Base-by-base conservation (phyloP, 2,329 filamentous ascomycete genomes). In the Aureobasidium zeae region DNA sequence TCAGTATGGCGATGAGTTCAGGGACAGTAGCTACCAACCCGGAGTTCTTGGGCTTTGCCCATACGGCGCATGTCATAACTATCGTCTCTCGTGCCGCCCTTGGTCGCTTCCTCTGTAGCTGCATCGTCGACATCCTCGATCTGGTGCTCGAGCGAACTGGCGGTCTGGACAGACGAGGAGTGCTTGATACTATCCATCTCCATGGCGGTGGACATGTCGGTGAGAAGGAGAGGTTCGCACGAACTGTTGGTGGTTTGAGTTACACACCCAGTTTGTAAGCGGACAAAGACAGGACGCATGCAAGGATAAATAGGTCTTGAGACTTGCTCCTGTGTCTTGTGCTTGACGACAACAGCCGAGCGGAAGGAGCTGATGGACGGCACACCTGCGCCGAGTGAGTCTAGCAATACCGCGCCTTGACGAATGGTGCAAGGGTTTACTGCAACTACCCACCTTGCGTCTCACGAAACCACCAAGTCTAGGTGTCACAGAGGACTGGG, bases 31-130 rank as follows among this genome's bases (percentile, higher is more conserved):
- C 9, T 9, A 28, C 45, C 39, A 16, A 49, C 48, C 28, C 39
- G 39, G 17, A 49, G 41, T 30, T 52, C 51, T 30, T 55, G 53
- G 2, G 48, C 41, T 28, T 55, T 55, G 6, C 53, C 53, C 53
- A 55, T 52, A 17, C 52, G 46, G 46, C 50, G 49, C 52, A 53
- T 53, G 24, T 51, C 47, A 2, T 49, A 37, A 31, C 46, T 44
- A 34, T 55, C 52, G 21, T 47, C 52, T 29, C 29, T 37, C n/a
- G 34, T 37, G 13, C 44, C 33, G 33, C 44, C 17, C 47, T 54
- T 38, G 48, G 49, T 45, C 28, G 48, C 48, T 28, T 45, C 47
- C n/a, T 24, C 39, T 3, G 31, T 31, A n/a, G 29, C 44, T 15
- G 35, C 35, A 30, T 39, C 30, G 15, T 41, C 36, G 9, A 20